Evolutionary conservation across 2,329 filamentous ascomycete species (phyloP).

Genomic region (Fusarium subglutinans): DNA sequence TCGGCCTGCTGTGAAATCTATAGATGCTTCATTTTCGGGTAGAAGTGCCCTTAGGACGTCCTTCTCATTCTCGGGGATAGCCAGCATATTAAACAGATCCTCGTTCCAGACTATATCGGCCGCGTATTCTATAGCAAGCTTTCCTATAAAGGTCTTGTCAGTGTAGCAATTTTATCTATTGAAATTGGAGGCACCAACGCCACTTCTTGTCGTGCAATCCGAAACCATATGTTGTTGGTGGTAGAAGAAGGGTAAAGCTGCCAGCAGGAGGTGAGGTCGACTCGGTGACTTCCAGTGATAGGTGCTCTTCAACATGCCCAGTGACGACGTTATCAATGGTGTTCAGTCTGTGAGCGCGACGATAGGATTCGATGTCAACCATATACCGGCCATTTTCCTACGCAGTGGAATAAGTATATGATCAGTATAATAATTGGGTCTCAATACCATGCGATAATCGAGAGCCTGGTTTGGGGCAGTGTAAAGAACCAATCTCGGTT

Average conservation of each 20-base stretch:
- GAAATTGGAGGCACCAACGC: not conserved
- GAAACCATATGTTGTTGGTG: not conserved
- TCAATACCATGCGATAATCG: not conserved
- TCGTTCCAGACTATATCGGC: not conserved
- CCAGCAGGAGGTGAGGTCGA: not conserved
- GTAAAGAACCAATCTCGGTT: not conserved
- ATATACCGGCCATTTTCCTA: not conserved
- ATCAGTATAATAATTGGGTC: not conserved
- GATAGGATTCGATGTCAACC: not conserved
- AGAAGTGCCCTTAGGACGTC: not conserved
- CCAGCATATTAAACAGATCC: not conserved
- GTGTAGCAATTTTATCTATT: no score
- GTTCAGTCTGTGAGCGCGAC: not conserved
- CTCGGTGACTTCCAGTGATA: not conserved
- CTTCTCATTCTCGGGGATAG: not conserved
- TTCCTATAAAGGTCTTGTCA: not conserved
- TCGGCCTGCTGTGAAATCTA: not conserved
- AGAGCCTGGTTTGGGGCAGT: not conserved
- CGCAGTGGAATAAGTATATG: not conserved
- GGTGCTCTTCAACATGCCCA: not conserved
- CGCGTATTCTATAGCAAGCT: not conserved
- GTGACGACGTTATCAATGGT: not conserved
- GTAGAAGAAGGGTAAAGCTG: not conserved
- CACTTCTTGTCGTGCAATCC: not conserved
- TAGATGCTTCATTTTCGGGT: rapidly evolving